Evolutionary conservation across 2,329 filamentous ascomycete genomes (phyloP).

Genomic region (Xylariomycetidae sp.): DNA sequence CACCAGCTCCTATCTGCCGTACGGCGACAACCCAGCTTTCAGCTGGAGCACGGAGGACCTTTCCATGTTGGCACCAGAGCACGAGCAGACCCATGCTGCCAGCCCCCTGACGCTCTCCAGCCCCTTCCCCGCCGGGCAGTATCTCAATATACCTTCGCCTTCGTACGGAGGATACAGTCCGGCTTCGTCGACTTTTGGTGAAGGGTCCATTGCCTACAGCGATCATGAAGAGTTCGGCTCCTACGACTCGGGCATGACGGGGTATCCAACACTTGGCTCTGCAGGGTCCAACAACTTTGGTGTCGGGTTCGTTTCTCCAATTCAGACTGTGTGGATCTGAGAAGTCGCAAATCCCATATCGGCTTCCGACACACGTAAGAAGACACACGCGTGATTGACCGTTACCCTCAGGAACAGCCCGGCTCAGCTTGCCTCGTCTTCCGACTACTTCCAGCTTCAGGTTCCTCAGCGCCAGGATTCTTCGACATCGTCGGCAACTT

Average conservation of each 20-base stretch:
- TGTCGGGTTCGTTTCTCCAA: constrained; percentile 58
- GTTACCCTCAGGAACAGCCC: constrained; percentile 42
- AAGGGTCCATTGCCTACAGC: constrained; percentile 57
- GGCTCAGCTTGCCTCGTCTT: constrained; percentile 29
- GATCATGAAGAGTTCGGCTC: constrained; percentile 52
- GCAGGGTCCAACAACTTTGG: constrained; percentile 37
- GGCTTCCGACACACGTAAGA: constrained; percentile 30
- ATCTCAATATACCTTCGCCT: constrained; percentile 58
- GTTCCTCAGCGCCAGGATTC: constrained; percentile 26
- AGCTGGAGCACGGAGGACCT: constrained; percentile 60
- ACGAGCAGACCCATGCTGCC: constrained; percentile 39
- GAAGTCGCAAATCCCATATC: constrained; percentile 33
- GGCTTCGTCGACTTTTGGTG: constrained; percentile 54
- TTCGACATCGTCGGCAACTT: constrained; percentile 13
- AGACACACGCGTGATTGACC: constrained; percentile 50
- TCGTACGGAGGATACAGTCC: constrained; percentile 56
- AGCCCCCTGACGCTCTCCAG: constrained; percentile 53
- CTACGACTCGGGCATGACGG: constrained; percentile 40
- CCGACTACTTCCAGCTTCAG: constrained; percentile 38
- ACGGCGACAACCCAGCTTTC: constrained; percentile 50
- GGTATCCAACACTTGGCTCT: constrained; percentile 40
- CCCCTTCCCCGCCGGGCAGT: constrained; percentile 48
- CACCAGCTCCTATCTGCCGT: constrained; percentile 42
- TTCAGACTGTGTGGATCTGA: constrained; percentile 57
- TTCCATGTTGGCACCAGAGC: constrained; percentile 46